Evolutionary conservation across 192 early-diverging fungal genomes (phyloP), one percentile per base, ranked within the genome.

Genomic region (Linderina pennispora): DNA sequence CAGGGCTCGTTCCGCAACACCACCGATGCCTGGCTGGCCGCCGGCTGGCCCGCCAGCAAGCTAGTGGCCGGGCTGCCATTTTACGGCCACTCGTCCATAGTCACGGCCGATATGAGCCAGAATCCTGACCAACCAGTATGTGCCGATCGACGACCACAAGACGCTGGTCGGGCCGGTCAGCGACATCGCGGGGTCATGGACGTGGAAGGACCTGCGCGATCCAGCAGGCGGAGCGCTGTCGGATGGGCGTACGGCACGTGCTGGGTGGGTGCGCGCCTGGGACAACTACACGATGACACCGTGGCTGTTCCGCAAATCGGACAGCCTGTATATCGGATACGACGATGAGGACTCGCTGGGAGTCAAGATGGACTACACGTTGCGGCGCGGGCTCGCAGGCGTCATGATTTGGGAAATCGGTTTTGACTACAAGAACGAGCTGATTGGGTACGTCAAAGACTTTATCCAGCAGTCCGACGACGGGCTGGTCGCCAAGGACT

Each of bases 391-490:
- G n/a, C 66, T 90, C 13, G 81, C 69, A 20, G 86, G 86, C 28
- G 65, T 83, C 24, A 86, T 88, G 84, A 64, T 86, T 31, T 88
- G 85, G 84, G 84, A 79, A 20, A 58, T 88, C 18, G 76, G 79
- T 45, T 76, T 84, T 50, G 85, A 72, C 57, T 72, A 87, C 34
- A 75, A 80, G 32, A 76, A 76, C 50, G 85, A 85, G 62, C 53
- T 87, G 36, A 45, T 85, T 39, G 21, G 61, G 36, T 62, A 70
- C 19, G 66, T 70, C 34, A 52, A 59, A 25, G 51, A 70, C 59
- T 70, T 70, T 62, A 70, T 70, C 15, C 23, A 21, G 3, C 32
- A 47, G 25, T 8, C 45, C 3, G 66, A 70, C 38, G 48, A 51
- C 35, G 66, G 66, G 21, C n/a, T 38, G 11, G 34, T 39, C 43